Evolutionary conservation across 208 protist genomes (phyloP).

Genomic region (Borovskyia barvae): DNA sequence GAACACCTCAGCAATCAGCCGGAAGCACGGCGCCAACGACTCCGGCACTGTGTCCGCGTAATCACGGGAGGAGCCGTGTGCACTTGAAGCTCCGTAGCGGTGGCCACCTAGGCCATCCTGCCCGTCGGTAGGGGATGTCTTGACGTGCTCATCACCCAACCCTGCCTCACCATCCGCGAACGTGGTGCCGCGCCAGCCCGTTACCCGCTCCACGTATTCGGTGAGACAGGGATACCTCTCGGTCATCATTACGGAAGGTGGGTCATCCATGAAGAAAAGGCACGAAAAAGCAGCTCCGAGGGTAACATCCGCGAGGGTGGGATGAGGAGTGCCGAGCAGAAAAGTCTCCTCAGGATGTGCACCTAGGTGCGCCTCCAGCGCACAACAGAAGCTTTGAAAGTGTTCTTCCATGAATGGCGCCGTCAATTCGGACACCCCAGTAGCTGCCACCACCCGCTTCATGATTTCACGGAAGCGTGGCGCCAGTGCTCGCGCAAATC

Average conservation of each 20-base stretch:
- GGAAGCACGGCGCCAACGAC: constrained; percentile 58
- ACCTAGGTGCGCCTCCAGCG: constrained; percentile 70
- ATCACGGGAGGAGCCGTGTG: not conserved
- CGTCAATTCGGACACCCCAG: constrained; percentile 64
- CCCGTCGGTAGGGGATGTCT: not conserved
- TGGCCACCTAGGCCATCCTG: not conserved
- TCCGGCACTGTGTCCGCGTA: constrained; percentile 80
- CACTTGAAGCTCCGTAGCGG: not conserved
- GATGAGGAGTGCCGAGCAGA: constrained; percentile 80
- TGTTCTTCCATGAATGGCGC: constrained; percentile 80
- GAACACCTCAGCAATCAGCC: constrained; percentile 76
- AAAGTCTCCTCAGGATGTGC: constrained; percentile 35
- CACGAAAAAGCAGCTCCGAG: constrained; percentile 71
- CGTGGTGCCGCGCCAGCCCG: constrained; percentile 60
- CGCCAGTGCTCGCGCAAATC: constrained; percentile 41
- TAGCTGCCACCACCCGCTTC: constrained; percentile 39
- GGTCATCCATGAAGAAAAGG: constrained; percentile 79
- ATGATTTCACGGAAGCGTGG: constrained; percentile 53
- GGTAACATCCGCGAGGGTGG: constrained; percentile 80
- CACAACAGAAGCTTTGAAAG: constrained; percentile 68
- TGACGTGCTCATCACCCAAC: not conserved
- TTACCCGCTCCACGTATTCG: constrained; percentile 74
- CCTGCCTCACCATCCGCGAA: constrained; percentile 4
- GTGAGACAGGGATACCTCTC: constrained; percentile 68
- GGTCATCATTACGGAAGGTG: constrained; percentile 55